These are phyloP conservation scores for Neurospora sp. DNA, from an alignment of 495 filamentous ascomycete genomes.

Conservation along the genomic window DNA sequence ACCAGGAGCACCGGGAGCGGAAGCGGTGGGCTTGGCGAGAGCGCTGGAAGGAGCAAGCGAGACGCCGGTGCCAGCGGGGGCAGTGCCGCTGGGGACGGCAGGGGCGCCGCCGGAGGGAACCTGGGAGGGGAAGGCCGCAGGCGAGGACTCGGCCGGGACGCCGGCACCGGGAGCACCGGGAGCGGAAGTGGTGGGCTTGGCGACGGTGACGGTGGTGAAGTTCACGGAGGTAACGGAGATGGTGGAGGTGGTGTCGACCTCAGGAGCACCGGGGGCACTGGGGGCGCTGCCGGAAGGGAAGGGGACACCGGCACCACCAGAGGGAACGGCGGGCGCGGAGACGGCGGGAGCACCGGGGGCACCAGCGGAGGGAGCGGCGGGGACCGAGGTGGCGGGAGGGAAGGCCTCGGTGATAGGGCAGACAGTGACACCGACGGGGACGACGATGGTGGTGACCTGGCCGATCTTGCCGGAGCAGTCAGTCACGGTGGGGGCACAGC, in stretches of 20 bases:
- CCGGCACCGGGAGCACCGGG: neutral
- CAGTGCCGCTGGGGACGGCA: neutral
- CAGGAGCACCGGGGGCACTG: neutral
- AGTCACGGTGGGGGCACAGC: slow-evolving; percentile 44
- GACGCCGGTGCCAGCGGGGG: neutral
- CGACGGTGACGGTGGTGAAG: slow-evolving; percentile 17
- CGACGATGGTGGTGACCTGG: slow-evolving; percentile 27
- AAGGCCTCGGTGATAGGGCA: slow-evolving; percentile 20
- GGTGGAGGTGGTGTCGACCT: slow-evolving; percentile 1
- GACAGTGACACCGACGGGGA: slow-evolving; percentile 27
- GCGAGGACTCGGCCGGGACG: neutral
- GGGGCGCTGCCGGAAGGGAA: too few relatives aligned
- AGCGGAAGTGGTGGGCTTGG: slow-evolving; percentile 7
- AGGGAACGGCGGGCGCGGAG: slow-evolving; percentile 2
- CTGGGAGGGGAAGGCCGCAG: neutral
- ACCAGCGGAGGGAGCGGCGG: neutral
- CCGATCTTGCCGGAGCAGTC: slow-evolving; percentile 44
- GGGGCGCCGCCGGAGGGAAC: slow-evolving; percentile 16
- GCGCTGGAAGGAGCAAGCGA: neutral
- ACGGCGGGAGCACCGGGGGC: neutral
- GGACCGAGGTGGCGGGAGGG: neutral
- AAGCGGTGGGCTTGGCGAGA: slow-evolving; percentile 8
- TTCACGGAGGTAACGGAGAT: slow-evolving; percentile 1
- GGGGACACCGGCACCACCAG: neutral
- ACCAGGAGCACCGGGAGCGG: neutral